Conservation (phyloP, 176 grass and related monocot genomes). For the Aechmea fasciata region DNA sequence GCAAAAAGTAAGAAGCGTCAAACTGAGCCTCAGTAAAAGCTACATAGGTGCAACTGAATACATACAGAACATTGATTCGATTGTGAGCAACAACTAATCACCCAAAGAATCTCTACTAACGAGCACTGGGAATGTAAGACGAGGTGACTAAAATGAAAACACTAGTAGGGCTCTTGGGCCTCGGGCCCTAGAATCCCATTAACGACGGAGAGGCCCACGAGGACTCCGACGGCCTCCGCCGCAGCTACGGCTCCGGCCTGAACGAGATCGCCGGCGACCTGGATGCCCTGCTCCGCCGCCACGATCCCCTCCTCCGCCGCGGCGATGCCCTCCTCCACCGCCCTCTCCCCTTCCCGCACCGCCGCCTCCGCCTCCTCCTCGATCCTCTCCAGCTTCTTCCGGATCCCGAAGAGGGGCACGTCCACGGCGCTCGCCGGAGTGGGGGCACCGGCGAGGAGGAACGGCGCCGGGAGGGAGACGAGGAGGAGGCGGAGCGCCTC, state of each 20-base stretch:
- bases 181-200: conserved; percentile 68
- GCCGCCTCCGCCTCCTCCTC: conserved; percentile 40
- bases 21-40: no score
- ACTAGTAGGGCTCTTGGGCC: conserved; percentile 26
- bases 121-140: neutral
- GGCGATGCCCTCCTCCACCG: conserved; percentile 27
- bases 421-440: conserved; percentile 30
- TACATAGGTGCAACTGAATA: no score
- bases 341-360: conserved; percentile 23
- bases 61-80: no score
- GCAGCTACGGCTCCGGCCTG: conserved; percentile 72
- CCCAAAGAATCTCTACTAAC: no score
- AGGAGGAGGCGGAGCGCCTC: conserved; percentile 54
- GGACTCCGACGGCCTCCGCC: conserved; percentile 65
- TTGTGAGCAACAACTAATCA: no score
- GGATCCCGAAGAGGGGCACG: conserved; percentile 76
- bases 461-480: conserved; percentile 22
- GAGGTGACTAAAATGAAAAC: neutral
- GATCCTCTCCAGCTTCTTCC: conserved; percentile 59
- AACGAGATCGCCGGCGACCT: conserved; percentile 53
- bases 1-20: no score
- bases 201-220: conserved; percentile 62
- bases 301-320: conserved; percentile 28
- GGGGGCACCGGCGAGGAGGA: neutral
- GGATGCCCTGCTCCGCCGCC: conserved; percentile 20